phyloP scores from a whole-genome alignment of 2,329 filamentous ascomycete species.

The Dactylellina cionopaga region DNA sequence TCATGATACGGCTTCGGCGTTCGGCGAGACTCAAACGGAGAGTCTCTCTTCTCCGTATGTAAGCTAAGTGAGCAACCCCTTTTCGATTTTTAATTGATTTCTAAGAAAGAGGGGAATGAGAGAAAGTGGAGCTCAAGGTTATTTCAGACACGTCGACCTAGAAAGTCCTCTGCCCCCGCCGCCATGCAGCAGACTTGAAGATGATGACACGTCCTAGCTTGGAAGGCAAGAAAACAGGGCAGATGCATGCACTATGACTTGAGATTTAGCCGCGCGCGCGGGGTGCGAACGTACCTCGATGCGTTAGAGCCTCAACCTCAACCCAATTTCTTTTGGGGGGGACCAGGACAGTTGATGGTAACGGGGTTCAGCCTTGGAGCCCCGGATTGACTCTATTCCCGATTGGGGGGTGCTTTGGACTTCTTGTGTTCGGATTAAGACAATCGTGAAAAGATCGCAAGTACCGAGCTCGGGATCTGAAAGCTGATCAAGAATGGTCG shows the following conservation, averaged over 20 bases:
- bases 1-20: constrained; percentile 39
- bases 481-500: not conserved
- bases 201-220: constrained; percentile 36
- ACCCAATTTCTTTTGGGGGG: too few species aligned
- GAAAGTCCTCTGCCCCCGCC: too few species aligned
- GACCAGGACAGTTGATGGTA: not conserved
- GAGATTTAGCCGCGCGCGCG: constrained; percentile 48
- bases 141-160: constrained; percentile 34
- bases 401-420: constrained; percentile 45
- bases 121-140: constrained; percentile 10
- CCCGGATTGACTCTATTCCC: constrained; percentile 26
- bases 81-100: constrained; percentile 18
- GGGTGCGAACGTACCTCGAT: constrained; percentile 14
- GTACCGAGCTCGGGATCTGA: constrained; percentile 18
- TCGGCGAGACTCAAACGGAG: constrained; percentile 32
- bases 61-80: constrained; percentile 1
- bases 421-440: constrained; percentile 30
- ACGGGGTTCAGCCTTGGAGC: not conserved
- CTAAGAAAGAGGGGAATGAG: constrained; percentile 28
- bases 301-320: constrained; percentile 42
- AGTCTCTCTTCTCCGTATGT: not conserved
- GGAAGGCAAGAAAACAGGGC: constrained; percentile 17
- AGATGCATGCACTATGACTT: constrained; percentile 15
- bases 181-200: constrained; percentile 4
- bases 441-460: constrained; percentile 12